phyloP scores from a whole-genome alignment of 768 basidiomycete genomes.

The Solioccasus polychromus region DNA sequence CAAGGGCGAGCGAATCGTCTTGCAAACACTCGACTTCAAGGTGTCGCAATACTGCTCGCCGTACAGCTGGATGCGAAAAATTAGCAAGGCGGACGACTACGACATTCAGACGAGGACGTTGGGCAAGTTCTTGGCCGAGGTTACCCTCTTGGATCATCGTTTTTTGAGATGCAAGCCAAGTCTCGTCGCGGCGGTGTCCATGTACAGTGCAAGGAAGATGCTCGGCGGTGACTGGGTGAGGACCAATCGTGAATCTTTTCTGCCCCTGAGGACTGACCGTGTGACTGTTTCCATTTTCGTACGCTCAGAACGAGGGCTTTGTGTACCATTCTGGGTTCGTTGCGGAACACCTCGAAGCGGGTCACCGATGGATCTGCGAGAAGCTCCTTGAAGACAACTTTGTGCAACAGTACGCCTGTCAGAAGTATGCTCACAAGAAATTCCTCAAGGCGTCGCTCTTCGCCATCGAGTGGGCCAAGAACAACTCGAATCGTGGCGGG shows the following conservation, averaged over 20 bases:
- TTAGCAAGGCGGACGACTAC: slow-evolving; percentile 98
- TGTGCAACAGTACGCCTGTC: slow-evolving; percentile 82
- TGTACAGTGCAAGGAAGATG: slow-evolving; percentile 96
- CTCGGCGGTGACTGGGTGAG: slow-evolving; percentile 95
- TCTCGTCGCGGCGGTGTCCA: slow-evolving; percentile 91
- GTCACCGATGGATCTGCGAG: slow-evolving; percentile 79
- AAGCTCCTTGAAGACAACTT: slow-evolving; percentile 80
- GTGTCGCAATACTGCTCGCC: slow-evolving; percentile 98
- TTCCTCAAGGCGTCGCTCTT: slow-evolving; percentile 89
- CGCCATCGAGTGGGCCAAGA: slow-evolving; percentile 72
- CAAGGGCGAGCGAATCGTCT: slow-evolving; percentile 95
- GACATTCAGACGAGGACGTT: slow-evolving; percentile 96
- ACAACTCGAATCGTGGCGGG: slow-evolving; percentile 39
- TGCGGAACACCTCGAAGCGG: slow-evolving; percentile 80
- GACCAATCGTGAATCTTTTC: slow-evolving; percentile 21
- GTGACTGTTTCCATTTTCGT: slow-evolving; percentile 32
- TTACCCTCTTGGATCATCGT: slow-evolving; percentile 87
- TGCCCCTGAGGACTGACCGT: slow-evolving; percentile 19
- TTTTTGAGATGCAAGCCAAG: slow-evolving; percentile 94
- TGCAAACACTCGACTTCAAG: slow-evolving; percentile 93
- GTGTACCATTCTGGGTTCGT: slow-evolving; percentile 91
- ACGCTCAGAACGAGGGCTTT: slow-evolving; percentile 77
- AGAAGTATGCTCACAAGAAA: slow-evolving; percentile 97
- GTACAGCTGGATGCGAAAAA: slow-evolving; percentile 98
- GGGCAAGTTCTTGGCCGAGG: slow-evolving; percentile 96